Evolutionary conservation across 768 basidiomycete genomes (phyloP), one percentile per base, ranked within the genome.

Genomic region (Fistulinella prunicolor): DNA sequence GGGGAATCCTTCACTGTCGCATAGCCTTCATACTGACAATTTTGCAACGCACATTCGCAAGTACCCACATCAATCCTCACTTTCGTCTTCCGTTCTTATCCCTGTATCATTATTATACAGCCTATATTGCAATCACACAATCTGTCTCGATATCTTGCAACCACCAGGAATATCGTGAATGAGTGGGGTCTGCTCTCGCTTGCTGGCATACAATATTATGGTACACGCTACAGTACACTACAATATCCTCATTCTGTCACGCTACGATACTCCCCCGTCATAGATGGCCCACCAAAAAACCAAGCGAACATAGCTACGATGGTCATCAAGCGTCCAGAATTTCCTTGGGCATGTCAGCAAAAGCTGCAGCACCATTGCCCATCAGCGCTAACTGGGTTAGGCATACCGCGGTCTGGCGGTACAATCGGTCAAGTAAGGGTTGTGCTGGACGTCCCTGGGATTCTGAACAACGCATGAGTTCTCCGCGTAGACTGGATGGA

Each of bases 1-100:
- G 93, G 93, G 52, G 93, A 95, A 72, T 94, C 91, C 1, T 94
- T 93, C 70, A 86, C 80, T 39, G 80, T 91, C 37, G 21, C 54
- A 59, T 62, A 57, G 30, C 42, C 48, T 42, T 49, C 26, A 17
- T 42, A 37, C 34, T 43, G 50, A 49, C 53, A 28, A 22, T 51
- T 35, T 32, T 24, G 20, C 47, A 49, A 43, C 29, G 38, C 46
- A 58, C 26, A 24, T 24, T 48, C 36, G 6, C 50, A 21, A 46
- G 38, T 51, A 58, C 53, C 62, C 54, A 28, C 20, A 44, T 10
- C 40, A 17, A 26, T 46, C 41, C 42, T 22, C 42, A 16, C 47
- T 38, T 23, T 44, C 26, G 19, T 40, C 19, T 47, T 28, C 23
- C 38, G 17, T 38, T 50, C 49, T 39, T 44, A 26, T 46, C 29